Base-by-base conservation (phyloP, 2,329 filamentous ascomycete species). In the Capronia epimyces region DNA sequence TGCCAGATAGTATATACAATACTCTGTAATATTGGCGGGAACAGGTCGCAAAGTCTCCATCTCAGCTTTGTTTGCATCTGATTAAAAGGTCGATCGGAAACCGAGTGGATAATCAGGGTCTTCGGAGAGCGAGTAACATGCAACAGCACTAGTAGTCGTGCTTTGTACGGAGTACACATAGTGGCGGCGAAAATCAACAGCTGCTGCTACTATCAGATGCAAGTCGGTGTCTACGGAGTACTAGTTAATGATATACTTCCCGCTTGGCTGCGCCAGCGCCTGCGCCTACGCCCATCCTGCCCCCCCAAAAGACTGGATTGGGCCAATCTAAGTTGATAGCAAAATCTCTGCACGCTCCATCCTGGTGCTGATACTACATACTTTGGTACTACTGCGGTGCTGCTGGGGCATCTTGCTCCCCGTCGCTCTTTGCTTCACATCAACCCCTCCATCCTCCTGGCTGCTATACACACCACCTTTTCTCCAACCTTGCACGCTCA, bases 261-360 rank as follows among this genome's bases (percentile, higher is more conserved):
- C 5, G 4, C 34, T 37, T 37, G 34, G 5, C 18, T 24, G 39
- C 21, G 20, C n/a, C 37, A 8, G 18, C 18, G 37, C 41, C 46
- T 34, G 22, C 27, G 39, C 37, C 37, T 37, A 6, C 46, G 25
- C 34, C 13, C 34, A 18, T 18, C 15, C 22, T 34, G 22, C 42
- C 18, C 29, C 36, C 21, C 15, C 37, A 43, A 47, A 46, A 42
- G 29, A 36, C 37, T 36, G 25, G 15, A 29, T 40, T 27, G 44
- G 29, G 43, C 52, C 47, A 55, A 56, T 56, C 53, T 56, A 52
- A 52, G 50, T 52, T 53, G 50, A 50, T 52, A 52, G 46, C 53
- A 52, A 56, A 56, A 54, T 46, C 53, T 56, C 40, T 56, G 49
- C 53, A 46, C 52, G 34, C 52, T 55, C 48, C 44, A 49, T 50